These are phyloP conservation scores for Aspergillus baeticus DNA, from an alignment of 495 filamentous ascomycete genomes.

Conservation along the genomic window DNA sequence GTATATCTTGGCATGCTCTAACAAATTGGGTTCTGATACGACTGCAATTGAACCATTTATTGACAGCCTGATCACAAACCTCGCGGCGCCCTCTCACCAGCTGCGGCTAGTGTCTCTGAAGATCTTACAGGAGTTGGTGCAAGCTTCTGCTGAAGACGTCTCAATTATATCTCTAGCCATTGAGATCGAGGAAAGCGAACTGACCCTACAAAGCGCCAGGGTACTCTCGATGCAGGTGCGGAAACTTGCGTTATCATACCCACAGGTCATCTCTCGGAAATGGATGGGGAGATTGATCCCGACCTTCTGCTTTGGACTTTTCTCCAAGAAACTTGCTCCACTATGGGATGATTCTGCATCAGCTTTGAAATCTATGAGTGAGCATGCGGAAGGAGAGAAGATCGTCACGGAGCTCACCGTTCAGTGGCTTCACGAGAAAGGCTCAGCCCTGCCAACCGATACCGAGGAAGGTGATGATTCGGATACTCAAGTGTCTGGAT, in stretches of 20 bases:
- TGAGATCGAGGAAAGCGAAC: conserved; percentile 72
- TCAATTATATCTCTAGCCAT: conserved; percentile 51
- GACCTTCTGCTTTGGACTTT: conserved; percentile 82
- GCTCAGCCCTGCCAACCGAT: conserved; percentile 32
- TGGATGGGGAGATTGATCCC: conserved; percentile 74
- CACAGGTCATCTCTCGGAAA: conserved; percentile 47
- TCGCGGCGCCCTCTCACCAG: conserved; percentile 68
- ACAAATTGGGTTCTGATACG: conserved; percentile 40
- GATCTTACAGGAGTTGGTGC: conserved; percentile 50
- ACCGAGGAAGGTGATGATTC: conserved; percentile 23
- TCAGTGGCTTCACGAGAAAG: conserved; percentile 69
- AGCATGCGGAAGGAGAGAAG: conserved; percentile 68
- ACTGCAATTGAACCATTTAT: conserved; percentile 54
- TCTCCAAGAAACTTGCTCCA: conserved; percentile 77
- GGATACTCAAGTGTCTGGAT: conserved; percentile 34
- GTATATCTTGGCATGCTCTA: conserved; percentile 53
- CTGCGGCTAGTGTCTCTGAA: conserved; percentile 68
- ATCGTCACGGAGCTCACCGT: conserved; percentile 72
- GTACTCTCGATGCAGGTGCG: conserved; percentile 80
- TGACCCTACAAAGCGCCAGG: conserved; percentile 72
- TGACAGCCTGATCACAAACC: conserved; percentile 63
- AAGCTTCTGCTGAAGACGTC: conserved; percentile 35
- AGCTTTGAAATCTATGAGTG: conserved; percentile 71
- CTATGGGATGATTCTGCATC: conserved; percentile 81
- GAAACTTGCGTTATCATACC: conserved; percentile 64